Evolutionary conservation across 176 grass and related monocot species (phyloP).

Genomic region (Bolboschoenus planiculmis): DNA sequence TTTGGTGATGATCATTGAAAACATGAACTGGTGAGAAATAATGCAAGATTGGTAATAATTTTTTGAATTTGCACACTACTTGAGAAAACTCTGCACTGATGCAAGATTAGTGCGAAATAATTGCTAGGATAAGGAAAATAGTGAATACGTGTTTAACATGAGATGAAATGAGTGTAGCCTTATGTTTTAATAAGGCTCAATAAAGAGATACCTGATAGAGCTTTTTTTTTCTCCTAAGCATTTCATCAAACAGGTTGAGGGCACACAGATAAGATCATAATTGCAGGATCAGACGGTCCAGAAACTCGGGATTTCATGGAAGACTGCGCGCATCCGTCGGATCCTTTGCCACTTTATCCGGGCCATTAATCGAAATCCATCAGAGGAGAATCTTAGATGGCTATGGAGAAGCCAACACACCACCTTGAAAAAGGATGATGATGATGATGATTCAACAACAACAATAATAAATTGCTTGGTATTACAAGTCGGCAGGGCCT

Average conservation of each 20-base stretch:
- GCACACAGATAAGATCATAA: not conserved
- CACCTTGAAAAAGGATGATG: too few species aligned
- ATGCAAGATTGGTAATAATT: not conserved
- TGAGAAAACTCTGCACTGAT: not conserved
- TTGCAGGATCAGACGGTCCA: not conserved
- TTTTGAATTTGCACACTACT: not conserved
- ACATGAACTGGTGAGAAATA: not conserved
- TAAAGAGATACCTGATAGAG: not conserved
- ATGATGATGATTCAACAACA: not conserved
- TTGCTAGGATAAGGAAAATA: not conserved
- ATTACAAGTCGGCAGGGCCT: not conserved
- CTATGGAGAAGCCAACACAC: too few species aligned
- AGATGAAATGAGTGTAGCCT: not conserved
- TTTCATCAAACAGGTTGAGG: conserved; percentile 3
- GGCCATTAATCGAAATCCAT: too few species aligned
- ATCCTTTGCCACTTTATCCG: not conserved
- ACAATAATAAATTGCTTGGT: not conserved
- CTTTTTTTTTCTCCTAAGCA: not conserved
- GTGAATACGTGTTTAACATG: too few species aligned
- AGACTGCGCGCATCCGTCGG: not conserved
- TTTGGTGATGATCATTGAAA: not conserved
- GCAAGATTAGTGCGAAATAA: not conserved
- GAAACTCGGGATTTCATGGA: not conserved
- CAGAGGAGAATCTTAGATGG: too few species aligned
- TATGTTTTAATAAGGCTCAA: not conserved